Base-by-base conservation (phyloP, 176 grass and related monocot genomes). In the Sorghum bicolor region DNA sequence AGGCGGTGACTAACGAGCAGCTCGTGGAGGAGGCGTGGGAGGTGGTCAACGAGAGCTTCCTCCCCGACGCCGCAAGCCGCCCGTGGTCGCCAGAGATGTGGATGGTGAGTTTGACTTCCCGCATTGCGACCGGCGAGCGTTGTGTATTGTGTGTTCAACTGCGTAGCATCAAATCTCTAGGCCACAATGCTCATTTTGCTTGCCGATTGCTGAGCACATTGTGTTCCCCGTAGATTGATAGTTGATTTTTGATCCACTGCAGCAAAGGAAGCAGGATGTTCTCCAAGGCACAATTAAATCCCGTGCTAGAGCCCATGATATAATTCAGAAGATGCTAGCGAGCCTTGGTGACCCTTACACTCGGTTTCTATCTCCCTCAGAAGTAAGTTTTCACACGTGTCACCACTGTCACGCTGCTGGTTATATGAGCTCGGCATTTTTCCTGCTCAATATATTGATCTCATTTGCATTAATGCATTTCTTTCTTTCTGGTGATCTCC, bases 11-110 rank as follows among this genome's bases (percentile, higher is more conserved):
- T 41, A 94, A 96, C 66, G 91, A 99, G 78, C 73, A 74, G 30
- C 96, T 99, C 50, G 89, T 99, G 50, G 86, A 94, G 83, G 96
- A 99, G 87, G 96, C 93, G 17, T 99, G 93, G 96, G 96, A 99
- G 70, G 91, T 99, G 64, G 91, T 99, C 66, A 86, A 94, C 64
- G 92, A 99, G 74, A 89, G 83, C 24, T 99, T 96, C 78, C 86
- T 96, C 25, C 87, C 87, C 14, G 83, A 99, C 50, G 87, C 89
- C 28, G 93, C 81, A 3, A 82, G 33, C n/a, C 91, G 83, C 10
- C 74, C 91, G 0, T 99, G 96, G 93, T 96, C 93, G n/a, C 78
- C 85, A 5, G 89, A 99, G 75, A 79, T 90, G 40, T 99, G 93
- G 93, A 83, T 92, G 91, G 87, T 98, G 72, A 83, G 74, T 37